phyloP scores from a whole-genome alignment of 2,329 filamentous ascomycete species.

The Penicillium olsonii region DNA sequence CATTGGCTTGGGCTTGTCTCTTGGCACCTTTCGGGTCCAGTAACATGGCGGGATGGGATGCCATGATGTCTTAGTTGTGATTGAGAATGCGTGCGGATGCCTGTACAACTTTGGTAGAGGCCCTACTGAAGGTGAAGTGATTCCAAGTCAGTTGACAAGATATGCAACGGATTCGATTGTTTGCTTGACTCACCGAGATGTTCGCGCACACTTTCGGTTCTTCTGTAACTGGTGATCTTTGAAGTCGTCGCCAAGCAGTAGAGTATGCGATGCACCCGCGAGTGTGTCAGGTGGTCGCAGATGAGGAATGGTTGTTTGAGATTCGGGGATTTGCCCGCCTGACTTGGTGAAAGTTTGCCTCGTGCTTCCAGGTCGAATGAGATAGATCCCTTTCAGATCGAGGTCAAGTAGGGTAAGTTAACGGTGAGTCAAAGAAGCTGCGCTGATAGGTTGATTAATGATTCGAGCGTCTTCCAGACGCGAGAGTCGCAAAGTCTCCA shows the following conservation, averaged over 20 bases:
- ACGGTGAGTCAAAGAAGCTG: conserved; percentile 6
- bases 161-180: not conserved
- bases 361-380: not conserved
- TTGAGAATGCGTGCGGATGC: not conserved
- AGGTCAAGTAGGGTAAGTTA: not conserved
- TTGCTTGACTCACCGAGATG: not conserved
- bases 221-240: not conserved
- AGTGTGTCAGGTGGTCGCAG: not conserved
- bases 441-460: conserved; percentile 14
- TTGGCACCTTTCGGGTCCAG: conserved; percentile 46
- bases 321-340: not conserved
- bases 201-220: not conserved
- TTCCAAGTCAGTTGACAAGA: not conserved
- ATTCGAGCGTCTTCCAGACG: conserved; percentile 18
- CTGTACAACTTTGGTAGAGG: conserved; percentile 13
- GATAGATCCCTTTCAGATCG: not conserved
- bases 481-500: conserved; percentile 10
- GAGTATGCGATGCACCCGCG: not conserved
- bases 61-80: conserved; percentile 30
- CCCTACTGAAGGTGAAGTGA: conserved; percentile 5
- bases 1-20: conserved; percentile 37
- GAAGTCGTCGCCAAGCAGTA: not conserved
- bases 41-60: conserved; percentile 44
- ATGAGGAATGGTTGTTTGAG: not conserved
- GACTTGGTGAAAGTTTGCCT: not conserved